Evolutionary conservation across 1,284 basidiomycete genomes (phyloP).

Genomic region (Ceratobasidium sp.): DNA sequence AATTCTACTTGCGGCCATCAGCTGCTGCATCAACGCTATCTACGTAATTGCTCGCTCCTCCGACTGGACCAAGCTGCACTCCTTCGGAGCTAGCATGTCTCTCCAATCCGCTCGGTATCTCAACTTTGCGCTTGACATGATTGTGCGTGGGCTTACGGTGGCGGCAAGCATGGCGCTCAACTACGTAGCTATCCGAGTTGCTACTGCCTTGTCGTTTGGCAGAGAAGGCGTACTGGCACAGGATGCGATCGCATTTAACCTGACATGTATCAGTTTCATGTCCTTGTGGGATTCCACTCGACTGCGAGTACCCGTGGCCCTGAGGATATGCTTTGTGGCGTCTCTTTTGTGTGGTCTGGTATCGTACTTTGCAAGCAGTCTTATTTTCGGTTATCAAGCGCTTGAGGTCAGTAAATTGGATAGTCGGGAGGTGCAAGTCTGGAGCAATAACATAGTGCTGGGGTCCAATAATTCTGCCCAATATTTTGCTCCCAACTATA

Average conservation of each 20-base stretch:
- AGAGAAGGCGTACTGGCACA: not conserved
- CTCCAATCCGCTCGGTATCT: slow-evolving; percentile 16
- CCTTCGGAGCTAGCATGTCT: not conserved
- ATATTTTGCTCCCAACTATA: slow-evolving; percentile 21
- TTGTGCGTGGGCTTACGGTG: not conserved
- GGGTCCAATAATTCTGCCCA: slow-evolving; percentile 7
- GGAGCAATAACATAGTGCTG: not conserved
- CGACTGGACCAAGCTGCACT: not conserved
- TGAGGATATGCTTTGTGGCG: not conserved
- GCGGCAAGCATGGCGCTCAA: not conserved
- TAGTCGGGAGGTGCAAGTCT: not conserved
- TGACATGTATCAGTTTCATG: not conserved
- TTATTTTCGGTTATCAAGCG: slow-evolving; percentile 18
- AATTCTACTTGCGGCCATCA: not conserved
- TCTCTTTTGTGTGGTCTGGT: not conserved
- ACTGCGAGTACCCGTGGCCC: not conserved
- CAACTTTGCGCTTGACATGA: slow-evolving; percentile 10
- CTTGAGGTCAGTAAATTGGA: not conserved
- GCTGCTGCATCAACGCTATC: not conserved
- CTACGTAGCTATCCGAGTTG: not conserved
- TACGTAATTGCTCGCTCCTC: not conserved
- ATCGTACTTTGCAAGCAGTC: slow-evolving; percentile 23
- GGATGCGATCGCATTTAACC: slow-evolving; percentile 2
- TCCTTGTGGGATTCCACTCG: not conserved
- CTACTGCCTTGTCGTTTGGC: not conserved